Evolutionary conservation across 108 stramenopile genomes (phyloP).

Genomic region (Mayamaea pseudoterrestris): DNA sequence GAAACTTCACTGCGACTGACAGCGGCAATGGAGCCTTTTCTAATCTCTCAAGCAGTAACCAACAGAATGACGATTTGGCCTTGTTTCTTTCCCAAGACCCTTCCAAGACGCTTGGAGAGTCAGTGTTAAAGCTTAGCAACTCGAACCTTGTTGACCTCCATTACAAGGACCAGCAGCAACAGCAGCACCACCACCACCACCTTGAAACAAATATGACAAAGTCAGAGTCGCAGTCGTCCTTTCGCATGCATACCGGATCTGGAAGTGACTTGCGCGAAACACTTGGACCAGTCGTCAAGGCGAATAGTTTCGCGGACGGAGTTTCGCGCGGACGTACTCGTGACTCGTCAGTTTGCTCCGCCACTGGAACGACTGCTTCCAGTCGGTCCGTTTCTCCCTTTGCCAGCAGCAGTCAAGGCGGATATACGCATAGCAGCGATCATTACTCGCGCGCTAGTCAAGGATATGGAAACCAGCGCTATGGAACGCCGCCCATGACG

Average conservation of each 20-base stretch:
- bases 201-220: too few relatives aligned
- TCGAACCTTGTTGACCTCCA: constrained; percentile 18
- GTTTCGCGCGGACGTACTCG: constrained; percentile 1
- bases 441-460: too few relatives aligned
- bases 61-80: constrained; percentile 42
- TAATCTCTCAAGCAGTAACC: neutral
- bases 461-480: too few relatives aligned
- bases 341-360: constrained; percentile 21
- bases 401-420: constrained; percentile 1
- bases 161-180: neutral
- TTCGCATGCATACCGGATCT: too few relatives aligned
- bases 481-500: too few relatives aligned
- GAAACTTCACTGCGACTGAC: constrained; percentile 9
- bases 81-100: constrained; percentile 72
- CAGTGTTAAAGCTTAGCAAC: constrained; percentile 45
- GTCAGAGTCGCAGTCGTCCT: too few relatives aligned
- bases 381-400: constrained; percentile 47
- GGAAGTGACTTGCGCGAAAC: too few relatives aligned
- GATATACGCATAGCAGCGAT: neutral
- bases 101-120: constrained; percentile 66
- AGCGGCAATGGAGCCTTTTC: constrained; percentile 2
- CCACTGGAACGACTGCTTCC: constrained; percentile 33
- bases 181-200: neutral
- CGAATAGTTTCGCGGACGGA: too few relatives aligned
- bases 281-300: too few relatives aligned